Evolutionary conservation across 2,329 filamentous ascomycete genomes (phyloP), one percentile per base, ranked within the genome.

Genomic region (Didymella exigua): DNA sequence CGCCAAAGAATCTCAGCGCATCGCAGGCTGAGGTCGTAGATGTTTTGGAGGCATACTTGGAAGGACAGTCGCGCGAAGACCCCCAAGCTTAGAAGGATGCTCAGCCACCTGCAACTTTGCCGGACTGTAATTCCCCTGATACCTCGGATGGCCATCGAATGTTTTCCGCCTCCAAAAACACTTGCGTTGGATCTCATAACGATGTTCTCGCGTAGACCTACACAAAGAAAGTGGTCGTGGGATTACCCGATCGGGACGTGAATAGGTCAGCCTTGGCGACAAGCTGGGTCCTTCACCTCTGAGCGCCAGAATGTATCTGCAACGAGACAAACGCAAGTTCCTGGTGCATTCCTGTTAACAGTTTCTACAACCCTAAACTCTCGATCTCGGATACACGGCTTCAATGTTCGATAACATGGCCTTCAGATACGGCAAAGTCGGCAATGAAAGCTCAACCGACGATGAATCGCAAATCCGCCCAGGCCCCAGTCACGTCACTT

Each of bases 11-110:
- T 14, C 11, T 3, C 3, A 49, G 52, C 34, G 38, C 33, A 8
- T 11, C 38, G 4, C 59, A 59, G 24, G 47, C 49, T 18, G 68
- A 70, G 29, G 21, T 62, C 19, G 45, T 67, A 6, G 67, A 68
- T 47, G 59, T 69, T 7, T 49, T 69, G 1, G 62, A 71, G 43
- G 56, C 52, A n/a, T 68, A 60, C 19, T 41, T 65, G 7, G 41
- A 59, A 4, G 19, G 29, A 2, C 52, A 47, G 11, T 7, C 19
- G 9, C n/a, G 19, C n/a, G 41, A 50, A 6, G 40, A 36, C 1
- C 24, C 48, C 10, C n/a, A 31, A 18, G 24, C 24, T 2, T 46
- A 18, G 27, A 13, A 4, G 4, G 16, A 18, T 1, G 10, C 18
- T 21, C 18, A 21, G 33, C 10, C 33, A 8, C 10, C 33, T 21